Evolutionary conservation across 2,329 filamentous ascomycete species (phyloP).

Genomic region (Cladosporium sp.): DNA sequence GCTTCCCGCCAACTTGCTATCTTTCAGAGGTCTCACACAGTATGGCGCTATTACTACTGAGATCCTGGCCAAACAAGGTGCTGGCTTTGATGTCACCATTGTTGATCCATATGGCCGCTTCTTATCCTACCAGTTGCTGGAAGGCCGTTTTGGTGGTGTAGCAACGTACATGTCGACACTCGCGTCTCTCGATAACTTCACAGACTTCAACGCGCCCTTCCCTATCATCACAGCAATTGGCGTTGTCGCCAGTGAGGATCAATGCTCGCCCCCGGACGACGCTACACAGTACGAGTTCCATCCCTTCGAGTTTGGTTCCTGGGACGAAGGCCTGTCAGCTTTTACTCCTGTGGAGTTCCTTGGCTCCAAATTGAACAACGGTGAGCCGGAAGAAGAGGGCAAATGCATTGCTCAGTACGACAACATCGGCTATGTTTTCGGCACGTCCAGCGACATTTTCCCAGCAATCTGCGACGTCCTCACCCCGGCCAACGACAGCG

Average conservation of each 20-base stretch:
- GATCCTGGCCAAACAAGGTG: slow-evolving; percentile 32
- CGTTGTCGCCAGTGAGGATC: slow-evolving; percentile 31
- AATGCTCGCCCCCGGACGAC: slow-evolving; percentile 42
- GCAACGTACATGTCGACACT: slow-evolving; percentile 32
- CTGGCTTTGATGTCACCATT: slow-evolving; percentile 38
- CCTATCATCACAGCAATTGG: slow-evolving; percentile 43
- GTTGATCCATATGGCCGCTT: slow-evolving; percentile 39
- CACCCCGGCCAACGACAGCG: slow-evolving; percentile 17
- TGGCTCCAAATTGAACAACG: slow-evolving; percentile 54
- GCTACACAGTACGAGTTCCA: slow-evolving; percentile 61
- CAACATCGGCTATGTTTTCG: slow-evolving; percentile 45
- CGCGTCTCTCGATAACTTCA: slow-evolving; percentile 37
- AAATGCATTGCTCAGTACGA: slow-evolving; percentile 46
- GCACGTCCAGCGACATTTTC: slow-evolving; percentile 42
- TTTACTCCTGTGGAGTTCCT: slow-evolving; percentile 58
- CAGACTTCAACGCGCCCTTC: slow-evolving; percentile 36
- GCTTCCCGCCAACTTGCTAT: slow-evolving; percentile 32
- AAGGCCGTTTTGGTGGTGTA: slow-evolving; percentile 36
- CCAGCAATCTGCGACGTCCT: slow-evolving; percentile 23
- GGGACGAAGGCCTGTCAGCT: slow-evolving; percentile 55
- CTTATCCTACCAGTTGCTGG: slow-evolving; percentile 37
- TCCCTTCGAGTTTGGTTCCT: slow-evolving; percentile 63
- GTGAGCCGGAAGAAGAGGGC: slow-evolving; percentile 35
- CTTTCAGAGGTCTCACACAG: slow-evolving; percentile 20
- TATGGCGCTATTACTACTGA: slow-evolving; percentile 32